Percentiles rank a stretch among this genome's conserved stretches.
phyloP scores from a whole-genome alignment of 2,329 filamentous ascomycete species.

The Trichophyton mentagrophytes region DNA sequence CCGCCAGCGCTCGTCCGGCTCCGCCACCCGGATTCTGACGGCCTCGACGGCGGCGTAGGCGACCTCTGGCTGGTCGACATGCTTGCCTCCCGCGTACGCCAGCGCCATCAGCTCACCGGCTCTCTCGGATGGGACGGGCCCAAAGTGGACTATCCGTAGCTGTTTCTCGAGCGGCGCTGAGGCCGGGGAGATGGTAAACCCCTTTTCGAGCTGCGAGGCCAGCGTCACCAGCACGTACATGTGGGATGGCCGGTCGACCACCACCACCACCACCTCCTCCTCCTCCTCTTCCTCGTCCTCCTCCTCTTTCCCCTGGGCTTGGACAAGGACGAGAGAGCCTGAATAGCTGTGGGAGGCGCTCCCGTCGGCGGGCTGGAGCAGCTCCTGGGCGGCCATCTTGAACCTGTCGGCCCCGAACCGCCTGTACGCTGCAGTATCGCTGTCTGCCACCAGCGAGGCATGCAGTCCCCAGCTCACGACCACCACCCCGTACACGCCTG shows the following conservation, averaged over 20 bases:
- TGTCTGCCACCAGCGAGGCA: constrained; percentile 77
- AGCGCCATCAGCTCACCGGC: constrained; percentile 65
- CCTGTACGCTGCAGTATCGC: constrained; percentile 71
- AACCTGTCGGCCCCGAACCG: constrained; percentile 67
- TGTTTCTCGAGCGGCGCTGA: constrained; percentile 58
- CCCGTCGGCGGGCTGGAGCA: constrained; percentile 49
- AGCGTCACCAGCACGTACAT: constrained; percentile 65
- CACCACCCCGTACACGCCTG: constrained; percentile 54
- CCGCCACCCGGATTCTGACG: constrained; percentile 54
- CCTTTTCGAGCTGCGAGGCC: constrained; percentile 68
- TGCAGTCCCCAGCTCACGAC: constrained; percentile 87
- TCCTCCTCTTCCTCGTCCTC: constrained; percentile 12
- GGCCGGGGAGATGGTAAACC: constrained; percentile 67
- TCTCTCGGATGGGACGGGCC: constrained; percentile 48
- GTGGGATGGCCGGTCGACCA: constrained; percentile 40
- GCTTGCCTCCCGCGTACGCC: constrained; percentile 45
- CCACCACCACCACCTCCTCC: constrained; percentile 4
- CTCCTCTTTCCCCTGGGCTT: constrained; percentile 11
- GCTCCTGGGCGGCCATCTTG: constrained; percentile 66
- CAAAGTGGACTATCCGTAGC: constrained; percentile 64
- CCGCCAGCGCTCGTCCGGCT: constrained; percentile 55
- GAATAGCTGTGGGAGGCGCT: constrained; percentile 43
- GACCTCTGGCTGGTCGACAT: constrained; percentile 45
- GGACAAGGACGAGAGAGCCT: constrained; percentile 39
- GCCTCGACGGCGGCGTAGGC: constrained; percentile 59